Conservation (phyloP, 192 early-diverging fungal genomes). For the Thoreauomyces humboldtii region DNA sequence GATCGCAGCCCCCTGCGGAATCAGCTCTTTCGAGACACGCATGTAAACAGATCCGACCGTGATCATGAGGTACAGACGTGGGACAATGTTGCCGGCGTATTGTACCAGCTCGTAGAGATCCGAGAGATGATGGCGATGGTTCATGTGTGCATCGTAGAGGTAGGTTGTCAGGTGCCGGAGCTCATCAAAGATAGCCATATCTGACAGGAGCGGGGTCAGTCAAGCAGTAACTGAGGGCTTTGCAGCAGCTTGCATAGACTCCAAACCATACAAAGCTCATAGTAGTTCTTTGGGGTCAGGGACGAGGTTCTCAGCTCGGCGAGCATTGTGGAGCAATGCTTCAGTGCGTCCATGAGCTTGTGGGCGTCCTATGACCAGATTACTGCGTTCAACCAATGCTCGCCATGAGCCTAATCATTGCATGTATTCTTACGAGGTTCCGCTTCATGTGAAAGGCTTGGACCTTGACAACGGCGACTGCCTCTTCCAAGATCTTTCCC, state of each 20-base stretch:
- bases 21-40: slow-evolving; percentile 67
- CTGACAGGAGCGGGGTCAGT: slow-evolving; percentile 35
- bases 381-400: not conserved
- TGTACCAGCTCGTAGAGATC: slow-evolving; percentile 98
- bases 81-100: slow-evolving; percentile 98
- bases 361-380: slow-evolving; percentile 72
- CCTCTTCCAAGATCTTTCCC: slow-evolving; percentile 87
- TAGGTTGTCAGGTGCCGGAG: slow-evolving; percentile 89
- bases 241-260: no score
- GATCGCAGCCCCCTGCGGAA: slow-evolving; percentile 15
- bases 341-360: slow-evolving; percentile 96
- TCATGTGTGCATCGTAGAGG: slow-evolving; percentile 86
- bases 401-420: no score
- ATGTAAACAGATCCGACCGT: slow-evolving; percentile 97
- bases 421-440: slow-evolving; percentile 66
- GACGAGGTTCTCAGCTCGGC: slow-evolving; percentile 92
- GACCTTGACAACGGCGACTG: slow-evolving; percentile 86
- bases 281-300: slow-evolving; percentile 96
- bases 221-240: no score
- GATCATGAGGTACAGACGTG: slow-evolving; percentile 98
- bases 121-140: slow-evolving; percentile 67
- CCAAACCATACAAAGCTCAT: slow-evolving; percentile 86
- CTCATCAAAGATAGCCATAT: slow-evolving; percentile 98
- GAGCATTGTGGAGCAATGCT: slow-evolving; percentile 97
- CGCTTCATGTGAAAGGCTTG: slow-evolving; percentile 95